phyloP scores from a whole-genome alignment of 2,329 filamentous ascomycete genomes.

The Talaromyces albobiverticillius region DNA sequence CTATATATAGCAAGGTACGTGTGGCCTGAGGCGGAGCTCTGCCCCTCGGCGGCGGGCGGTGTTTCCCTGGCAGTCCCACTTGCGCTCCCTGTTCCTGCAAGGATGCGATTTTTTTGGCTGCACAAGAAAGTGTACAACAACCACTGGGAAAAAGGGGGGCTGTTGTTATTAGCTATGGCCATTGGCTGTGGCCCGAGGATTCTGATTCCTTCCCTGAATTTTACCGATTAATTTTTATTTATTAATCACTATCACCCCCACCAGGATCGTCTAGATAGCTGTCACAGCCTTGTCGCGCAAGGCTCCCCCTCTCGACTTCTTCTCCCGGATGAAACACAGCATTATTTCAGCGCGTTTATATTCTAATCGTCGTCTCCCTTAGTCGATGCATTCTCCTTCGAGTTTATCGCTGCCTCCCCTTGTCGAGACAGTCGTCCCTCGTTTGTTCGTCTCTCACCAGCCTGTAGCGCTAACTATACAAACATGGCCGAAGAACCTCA shows the following conservation, averaged over 20 bases:
- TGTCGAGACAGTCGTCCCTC: background rate
- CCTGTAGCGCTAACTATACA: background rate
- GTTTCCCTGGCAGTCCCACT: too few species aligned
- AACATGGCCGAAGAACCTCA: slow-evolving; percentile 42
- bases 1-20: too few species aligned
- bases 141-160: too few species aligned
- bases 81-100: too few species aligned
- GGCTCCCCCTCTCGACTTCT: background rate
- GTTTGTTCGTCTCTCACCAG: background rate
- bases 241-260: background rate
- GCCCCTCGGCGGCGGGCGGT: too few species aligned
- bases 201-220: background rate
- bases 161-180: background rate
- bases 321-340: too few species aligned
- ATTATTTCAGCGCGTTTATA: background rate
- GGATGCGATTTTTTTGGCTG: too few species aligned
- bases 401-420: background rate
- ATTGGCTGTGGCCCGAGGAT: background rate
- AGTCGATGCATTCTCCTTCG: background rate
- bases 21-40: too few species aligned
- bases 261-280: background rate
- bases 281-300: slow-evolving; percentile 4
- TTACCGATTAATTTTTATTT: too few species aligned
- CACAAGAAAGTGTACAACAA: too few species aligned
- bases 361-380: background rate